Evolutionary conservation across 1,284 basidiomycete genomes (phyloP), one percentile per base, ranked within the genome.

Genomic region (Malassezia vespertilionis): DNA sequence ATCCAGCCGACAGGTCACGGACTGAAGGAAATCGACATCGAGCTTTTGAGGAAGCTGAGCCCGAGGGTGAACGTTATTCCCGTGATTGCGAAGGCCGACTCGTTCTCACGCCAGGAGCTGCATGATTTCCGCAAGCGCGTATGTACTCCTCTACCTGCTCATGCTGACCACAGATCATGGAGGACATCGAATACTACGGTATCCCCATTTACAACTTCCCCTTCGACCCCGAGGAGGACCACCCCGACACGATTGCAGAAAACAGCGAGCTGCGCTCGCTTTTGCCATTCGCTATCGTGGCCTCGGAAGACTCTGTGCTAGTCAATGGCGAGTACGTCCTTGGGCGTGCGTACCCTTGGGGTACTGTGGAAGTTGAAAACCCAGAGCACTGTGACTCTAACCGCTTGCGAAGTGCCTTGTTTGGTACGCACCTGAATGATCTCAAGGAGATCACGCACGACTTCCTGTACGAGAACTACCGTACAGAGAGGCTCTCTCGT

Each of bases 201-300:
- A 97, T 99, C 61, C 91, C 93, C 5, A 84, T 97, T 35, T 99
- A 97, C 79, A 97, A 97, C 76, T 97, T 97, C 80, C 93, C 93
- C 0, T 97, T 93, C 72, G 93, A 97, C 63, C 83, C 89, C 18
- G 93, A 97, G 73, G 93, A 97, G 74, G 74, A 99, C 66, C 93
- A 99, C 71, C 90, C 96, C 70, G 93, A 97, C 66, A 96, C 91
- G 4, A 90, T 99, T 56, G 82, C 86, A 64, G 93, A 97, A 74
- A 99, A 97, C 76, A 68, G 65, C 10, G 67, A 71, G 46, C 59
- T 71, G n/a, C 63, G 69, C 33, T 54, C 54, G 23, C 46, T 69
- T 36, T 63, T 69, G 58, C 93, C 93, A 0, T 99, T 99, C 71
- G 88, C 93, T 15, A 85, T 99, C 62, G 83, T 99, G 60, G 93